Percentiles rank a stretch among this genome's conserved stretches.
Conservation (phyloP, 192 early-diverging fungal species). For the Gorgonomyces haynaldii region DNA sequence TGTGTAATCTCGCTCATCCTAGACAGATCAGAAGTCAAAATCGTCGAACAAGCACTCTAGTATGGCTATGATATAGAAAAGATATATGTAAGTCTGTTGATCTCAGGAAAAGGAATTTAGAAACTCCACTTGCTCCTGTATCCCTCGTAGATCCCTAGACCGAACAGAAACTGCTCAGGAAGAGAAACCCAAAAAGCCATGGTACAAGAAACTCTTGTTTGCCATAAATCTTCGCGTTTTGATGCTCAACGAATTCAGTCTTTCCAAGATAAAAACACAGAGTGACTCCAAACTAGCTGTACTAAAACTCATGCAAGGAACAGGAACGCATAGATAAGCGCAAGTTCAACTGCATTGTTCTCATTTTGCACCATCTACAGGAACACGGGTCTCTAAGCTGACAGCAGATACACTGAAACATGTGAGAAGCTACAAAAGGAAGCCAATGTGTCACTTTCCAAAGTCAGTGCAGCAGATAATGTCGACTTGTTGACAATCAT, state of each 20-base stretch:
- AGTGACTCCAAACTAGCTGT: conserved; percentile 22
- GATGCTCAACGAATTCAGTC: conserved; percentile 16
- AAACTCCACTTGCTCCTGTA: too few relatives aligned
- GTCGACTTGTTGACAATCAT: conserved; percentile 38
- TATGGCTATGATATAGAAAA: too few relatives aligned
- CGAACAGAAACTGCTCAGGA: too few relatives aligned
- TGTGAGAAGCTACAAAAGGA: conserved; percentile 32
- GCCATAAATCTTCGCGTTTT: neutral
- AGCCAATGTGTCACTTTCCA: conserved; percentile 25
- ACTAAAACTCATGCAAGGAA: conserved; percentile 13
- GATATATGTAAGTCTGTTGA: too few relatives aligned
- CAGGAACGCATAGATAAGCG: conserved; percentile 19
- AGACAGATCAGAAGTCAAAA: too few relatives aligned
- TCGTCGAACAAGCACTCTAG: too few relatives aligned
- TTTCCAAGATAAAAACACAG: conserved; percentile 17
- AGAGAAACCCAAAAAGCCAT: too few relatives aligned
- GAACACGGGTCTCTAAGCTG: conserved; percentile 16
- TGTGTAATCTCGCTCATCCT: too few relatives aligned
- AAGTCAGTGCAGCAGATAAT: conserved; percentile 38
- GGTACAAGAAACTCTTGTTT: too few relatives aligned
- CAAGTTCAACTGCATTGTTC: conserved; percentile 26
- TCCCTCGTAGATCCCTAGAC: too few relatives aligned
- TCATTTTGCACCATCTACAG: conserved; percentile 35
- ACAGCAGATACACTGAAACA: conserved; percentile 22
- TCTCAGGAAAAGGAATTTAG: too few relatives aligned